Base-by-base conservation (phyloP, 768 basidiomycete species). In the Vararia minispora region DNA sequence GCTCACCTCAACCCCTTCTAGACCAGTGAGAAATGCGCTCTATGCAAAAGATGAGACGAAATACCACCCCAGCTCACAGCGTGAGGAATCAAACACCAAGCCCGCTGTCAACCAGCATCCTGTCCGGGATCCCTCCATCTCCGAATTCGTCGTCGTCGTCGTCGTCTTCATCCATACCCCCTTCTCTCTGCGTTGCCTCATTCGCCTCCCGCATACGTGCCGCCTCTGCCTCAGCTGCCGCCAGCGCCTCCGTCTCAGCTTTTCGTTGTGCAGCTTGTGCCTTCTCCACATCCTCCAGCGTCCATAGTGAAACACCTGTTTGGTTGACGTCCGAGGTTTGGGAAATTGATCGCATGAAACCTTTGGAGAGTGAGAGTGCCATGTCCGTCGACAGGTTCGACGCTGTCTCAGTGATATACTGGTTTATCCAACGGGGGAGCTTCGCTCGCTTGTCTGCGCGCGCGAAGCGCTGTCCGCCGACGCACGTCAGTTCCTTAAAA, bases 351-450 rank as follows among this genome's bases (percentile, higher is more conserved):
- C 95, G 79, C 76, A 99, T 92, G 63, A 99, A 99, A 22, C 89
- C 65, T 60, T 98, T 95, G 39, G 91, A 89, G 38, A 95, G 64
- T 3, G 88, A 89, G 44, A 97, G 61, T 3, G 91, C 91, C 88
- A 95, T 95, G 58, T 99, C 95, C 7, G 92, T 98, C 10, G 95
- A 98, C 35, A 99, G 68, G 59, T 98, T 99, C 8, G 95, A 85
- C 14, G 91, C 87, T 0, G 90, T 84, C 57, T 98, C 95, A n/a
- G 90, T 95, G 52, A 99, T 98, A 57, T 95, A 97, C 54, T 94
- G 90, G 56, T 98, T 97, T 50, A 99, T 98, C 95, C 95, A 99
- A 29, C 87, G 79, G 5, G 95, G 95, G 47, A 99, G 65, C 68
- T 97, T 97, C 25, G 89, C 84, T 26, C 94, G 74, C 62, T 94